These are phyloP conservation scores for Curvularia eragrostidis DNA, from an alignment of 2,329 filamentous ascomycete species.

Conservation along the genomic window DNA sequence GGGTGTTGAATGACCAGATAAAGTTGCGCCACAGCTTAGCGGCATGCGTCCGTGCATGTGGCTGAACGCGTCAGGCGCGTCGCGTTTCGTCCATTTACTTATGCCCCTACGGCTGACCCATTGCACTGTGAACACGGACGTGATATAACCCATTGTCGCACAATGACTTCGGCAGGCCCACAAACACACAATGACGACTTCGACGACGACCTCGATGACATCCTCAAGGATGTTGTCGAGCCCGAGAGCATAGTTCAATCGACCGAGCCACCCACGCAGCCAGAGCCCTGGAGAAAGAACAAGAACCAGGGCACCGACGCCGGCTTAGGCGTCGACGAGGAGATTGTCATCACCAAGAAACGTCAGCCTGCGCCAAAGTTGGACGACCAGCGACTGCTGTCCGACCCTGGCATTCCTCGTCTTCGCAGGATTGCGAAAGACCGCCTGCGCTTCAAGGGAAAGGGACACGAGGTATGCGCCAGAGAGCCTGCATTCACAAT, in stretches of 20 bases:
- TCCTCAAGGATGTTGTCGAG: conserved; percentile 77
- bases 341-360: conserved; percentile 81
- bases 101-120: not conserved
- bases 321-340: conserved; percentile 80
- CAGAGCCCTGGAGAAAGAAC: conserved; percentile 24
- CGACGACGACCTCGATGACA: conserved; percentile 65
- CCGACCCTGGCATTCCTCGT: conserved; percentile 81
- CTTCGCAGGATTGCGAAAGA: conserved; percentile 74
- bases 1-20: conserved; percentile 13
- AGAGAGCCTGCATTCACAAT: not conserved
- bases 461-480: conserved; percentile 79
- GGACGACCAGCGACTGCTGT: conserved; percentile 83
- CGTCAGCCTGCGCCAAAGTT: conserved; percentile 81
- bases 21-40: conserved; percentile 22
- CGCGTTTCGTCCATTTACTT: conserved; percentile 8
- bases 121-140: not conserved
- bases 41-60: conserved; percentile 17
- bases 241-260: conserved; percentile 56
- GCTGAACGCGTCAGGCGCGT: conserved; percentile 25
- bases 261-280: conserved; percentile 28
- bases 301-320: conserved; percentile 46
- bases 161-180: conserved; percentile 33
- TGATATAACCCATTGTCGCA: not conserved
- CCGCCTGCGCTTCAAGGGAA: conserved; percentile 82
- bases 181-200: conserved; percentile 27